Evolutionary conservation across 2,329 filamentous ascomycete genomes (phyloP), one percentile per base, ranked within the genome.

Genomic region (Colletotrichum sp.): DNA sequence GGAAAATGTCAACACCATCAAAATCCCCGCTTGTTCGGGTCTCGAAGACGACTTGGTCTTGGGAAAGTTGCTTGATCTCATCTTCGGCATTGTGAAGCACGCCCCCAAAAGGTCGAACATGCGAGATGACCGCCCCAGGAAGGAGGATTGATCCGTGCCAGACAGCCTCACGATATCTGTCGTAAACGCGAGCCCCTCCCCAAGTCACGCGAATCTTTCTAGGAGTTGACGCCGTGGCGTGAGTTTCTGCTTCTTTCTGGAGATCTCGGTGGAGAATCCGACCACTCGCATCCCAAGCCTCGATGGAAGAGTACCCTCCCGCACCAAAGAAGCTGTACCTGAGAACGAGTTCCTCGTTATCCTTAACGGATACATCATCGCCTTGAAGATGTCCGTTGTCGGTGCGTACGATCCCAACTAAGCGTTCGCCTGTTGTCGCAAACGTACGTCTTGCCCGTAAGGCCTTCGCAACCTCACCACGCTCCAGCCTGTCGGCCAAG

Each of bases 111-210:
- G 80, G 77, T 44, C 80, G 57, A 1, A 80, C 39, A 15, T 60
- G 60, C 13, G 72, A 68, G 24, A 82, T 79, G 2, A 59, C 39
- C 3, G 79, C 76, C 1, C 76, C 80, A 0, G 70, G 6, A 5
- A 82, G 55, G 6, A 79, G 64, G 9, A 84, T 81, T 5, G 77
- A 78, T 0, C 82, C 83, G 10, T 81, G 75, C 83, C 83, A 84
- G 4, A 82, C 80, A 9, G 82, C 81, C 59, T 84, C 82, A 4
- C 82, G 78, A 36, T 84, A 84, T 16, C 83, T 72, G 64, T 84
- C 82, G 63, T 83, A 83, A 1, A 84, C 73, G 7, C 82, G 79
- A 8, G 82, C 82, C 0, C 83, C 82, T 55, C 82, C 82, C 83
- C 82, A 84, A 26, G 76, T 81, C 10, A 84, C 76, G 7, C 80